Evolutionary conservation across 2,329 filamentous ascomycete species (phyloP), one percentile per base, ranked within the genome.

Genomic region (Stachybotrys chlorohalonatus): DNA sequence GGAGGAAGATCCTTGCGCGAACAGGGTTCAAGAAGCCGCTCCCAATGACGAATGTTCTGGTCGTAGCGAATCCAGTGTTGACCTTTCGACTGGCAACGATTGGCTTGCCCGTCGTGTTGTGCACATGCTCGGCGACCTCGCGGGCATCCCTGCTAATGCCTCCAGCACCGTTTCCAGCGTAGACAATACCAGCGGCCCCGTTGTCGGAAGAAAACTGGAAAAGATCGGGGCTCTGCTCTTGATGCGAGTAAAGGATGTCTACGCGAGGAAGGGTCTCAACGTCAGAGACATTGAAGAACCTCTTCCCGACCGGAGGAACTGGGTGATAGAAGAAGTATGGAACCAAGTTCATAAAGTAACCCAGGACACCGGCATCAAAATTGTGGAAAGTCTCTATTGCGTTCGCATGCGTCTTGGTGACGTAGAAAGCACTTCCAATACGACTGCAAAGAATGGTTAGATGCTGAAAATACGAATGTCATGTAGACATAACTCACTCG

Each of bases 361-460:
- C 83, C 0, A 86, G 70, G 56, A 76, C 76, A 2, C 82, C 80
- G 59, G 75, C 73, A 67, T 86, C 83, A 13, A 70, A 70, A 1
- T 77, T 74, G 62, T 75, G 78, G 74, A 86, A 86, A 7, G 82
- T 83, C 62, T 86, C 83, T 51, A 85, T 71, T 2, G 77, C 74
- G 68, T 86, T 85, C 52, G 82, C 81, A 60, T 85, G 80, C 36
- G 77, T 81, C 69, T 86, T 86, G 53, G 79, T 80, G 5, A 73
- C 79, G 67, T 80, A 85, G 61, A 77, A 83, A 16, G 81, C 78
- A 17, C 66, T 64, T 53, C 75, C 75, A 59, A 85, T 84, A 4
- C 24, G 24, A 24, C 24, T 24, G 24, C 24, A 24, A 24, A 24
- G 24, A 24, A 24, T 24, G 24, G 24, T 24, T 24, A 24, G 24